Percentiles rank a stretch among this genome's conserved stretches.
Conservation (phyloP, 805 yeast species). For the Lipomyces anomalus region DNA sequence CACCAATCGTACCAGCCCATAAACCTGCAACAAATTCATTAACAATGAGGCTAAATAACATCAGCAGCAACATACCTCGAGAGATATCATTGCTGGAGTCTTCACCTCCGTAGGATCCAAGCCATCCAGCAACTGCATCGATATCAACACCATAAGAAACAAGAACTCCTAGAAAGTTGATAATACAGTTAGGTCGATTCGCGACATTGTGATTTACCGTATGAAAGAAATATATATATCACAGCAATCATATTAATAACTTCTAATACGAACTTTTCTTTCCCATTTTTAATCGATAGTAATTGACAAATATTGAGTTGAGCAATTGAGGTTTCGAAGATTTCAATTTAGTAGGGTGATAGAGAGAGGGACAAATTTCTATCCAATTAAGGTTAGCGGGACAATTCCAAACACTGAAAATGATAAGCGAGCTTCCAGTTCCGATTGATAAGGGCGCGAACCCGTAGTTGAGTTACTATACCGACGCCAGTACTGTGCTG, state of each 20-base stretch:
- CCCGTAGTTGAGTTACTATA: too few relatives aligned
- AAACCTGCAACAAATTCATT: conserved; percentile 20
- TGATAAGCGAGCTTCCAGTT: too few relatives aligned
- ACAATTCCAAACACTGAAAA: too few relatives aligned
- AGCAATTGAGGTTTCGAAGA: too few relatives aligned
- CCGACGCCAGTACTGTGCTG: too few relatives aligned
- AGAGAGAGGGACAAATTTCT: too few relatives aligned
- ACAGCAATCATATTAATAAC: not conserved
- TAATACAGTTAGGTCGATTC: conserved; percentile 1
- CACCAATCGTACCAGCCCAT: conserved; percentile 38
- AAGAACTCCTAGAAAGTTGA: conserved; percentile 29
- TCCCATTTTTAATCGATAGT: conserved; percentile 17
- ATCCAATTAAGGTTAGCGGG: too few relatives aligned
- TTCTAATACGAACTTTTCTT: conserved; percentile 21
- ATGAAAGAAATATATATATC: not conserved
- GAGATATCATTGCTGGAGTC: conserved; percentile 37
- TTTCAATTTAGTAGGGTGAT: too few relatives aligned
- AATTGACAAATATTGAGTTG: too few relatives aligned
- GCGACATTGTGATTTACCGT: not conserved
- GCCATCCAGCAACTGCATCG: conserved; percentile 39
- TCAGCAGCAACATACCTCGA: conserved; percentile 26
- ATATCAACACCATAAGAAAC: conserved; percentile 38
- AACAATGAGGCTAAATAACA: not conserved
- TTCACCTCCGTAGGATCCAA: conserved; percentile 38
- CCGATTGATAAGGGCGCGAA: too few relatives aligned